phyloP scores from a whole-genome alignment of 164 flowering plant species.

The Hamamelis virginiana region DNA sequence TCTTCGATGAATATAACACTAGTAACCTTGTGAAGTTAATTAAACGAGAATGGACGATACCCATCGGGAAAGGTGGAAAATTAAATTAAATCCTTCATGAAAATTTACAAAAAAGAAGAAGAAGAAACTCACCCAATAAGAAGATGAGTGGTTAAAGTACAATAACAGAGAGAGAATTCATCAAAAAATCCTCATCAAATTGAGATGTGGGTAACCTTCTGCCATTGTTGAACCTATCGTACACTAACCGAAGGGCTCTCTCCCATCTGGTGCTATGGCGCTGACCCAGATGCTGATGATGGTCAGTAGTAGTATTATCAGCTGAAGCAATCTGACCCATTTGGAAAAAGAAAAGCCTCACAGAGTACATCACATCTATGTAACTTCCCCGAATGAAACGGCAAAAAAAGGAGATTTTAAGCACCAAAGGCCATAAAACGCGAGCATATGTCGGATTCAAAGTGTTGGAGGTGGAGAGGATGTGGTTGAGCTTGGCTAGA shows the following conservation, averaged over 20 bases:
- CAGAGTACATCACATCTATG: constrained; percentile 14
- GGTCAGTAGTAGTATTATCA: too few species aligned
- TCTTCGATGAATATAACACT: too few species aligned
- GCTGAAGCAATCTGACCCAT: constrained; percentile 20
- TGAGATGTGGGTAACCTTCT: background rate
- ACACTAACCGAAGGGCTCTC: constrained; percentile 32
- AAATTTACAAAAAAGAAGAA: too few species aligned
- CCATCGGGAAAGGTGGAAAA: too few species aligned
- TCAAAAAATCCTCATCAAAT: constrained; percentile 25
- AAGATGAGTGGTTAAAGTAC: constrained; percentile 16
- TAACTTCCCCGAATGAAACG: constrained; percentile 10
- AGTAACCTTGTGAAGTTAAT: too few species aligned
- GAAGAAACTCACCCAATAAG: too few species aligned
- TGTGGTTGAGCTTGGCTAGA: constrained; percentile 22
- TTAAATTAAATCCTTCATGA: too few species aligned
- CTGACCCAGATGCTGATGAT: background rate
- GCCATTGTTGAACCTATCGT: constrained; percentile 9
- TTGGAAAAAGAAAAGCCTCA: constrained; percentile 35
- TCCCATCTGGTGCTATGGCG: constrained; percentile 22
- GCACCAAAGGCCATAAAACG: constrained; percentile 25
- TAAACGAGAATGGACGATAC: too few species aligned
- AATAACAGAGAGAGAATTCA: constrained; percentile 32
- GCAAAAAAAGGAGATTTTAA: constrained; percentile 20
- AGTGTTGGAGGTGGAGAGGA: background rate
- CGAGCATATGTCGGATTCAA: background rate